Percentiles rank a stretch among this genome's conserved stretches.
Conservation (phyloP, 1,139 yeast genomes). For the Torulaspora globosa region DNA sequence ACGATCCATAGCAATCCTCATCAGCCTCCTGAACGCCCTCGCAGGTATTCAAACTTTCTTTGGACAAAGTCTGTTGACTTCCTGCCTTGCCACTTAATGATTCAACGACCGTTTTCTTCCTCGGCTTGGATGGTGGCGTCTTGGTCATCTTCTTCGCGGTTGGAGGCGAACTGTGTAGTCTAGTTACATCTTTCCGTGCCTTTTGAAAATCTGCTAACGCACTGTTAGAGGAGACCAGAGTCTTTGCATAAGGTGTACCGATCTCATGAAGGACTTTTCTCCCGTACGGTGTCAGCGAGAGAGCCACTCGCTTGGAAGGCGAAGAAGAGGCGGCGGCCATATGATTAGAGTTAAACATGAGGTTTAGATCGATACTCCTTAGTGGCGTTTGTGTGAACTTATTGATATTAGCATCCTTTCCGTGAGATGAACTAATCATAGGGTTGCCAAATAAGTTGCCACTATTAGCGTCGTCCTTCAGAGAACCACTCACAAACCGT, state of each 20-base stretch:
- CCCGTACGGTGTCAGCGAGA: conserved; percentile 35
- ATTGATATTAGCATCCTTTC: conserved; percentile 3
- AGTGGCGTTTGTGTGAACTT: conserved; percentile 27
- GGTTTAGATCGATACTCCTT: conserved; percentile 33
- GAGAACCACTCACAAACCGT: conserved; percentile 25
- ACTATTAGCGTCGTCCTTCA: conserved; percentile 9
- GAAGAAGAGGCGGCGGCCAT: conserved; percentile 27
- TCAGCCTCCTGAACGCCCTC: conserved; percentile 8
- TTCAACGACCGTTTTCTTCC: not conserved
- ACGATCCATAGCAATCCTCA: conserved; percentile 31
- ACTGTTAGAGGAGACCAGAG: conserved; percentile 30
- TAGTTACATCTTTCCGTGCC: conserved; percentile 31
- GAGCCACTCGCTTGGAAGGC: conserved; percentile 30
- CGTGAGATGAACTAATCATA: conserved; percentile 9
- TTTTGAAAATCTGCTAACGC: conserved; percentile 36
- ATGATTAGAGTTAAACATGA: conserved; percentile 31
- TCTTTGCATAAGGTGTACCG: conserved; percentile 32
- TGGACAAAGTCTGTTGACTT: conserved; percentile 2
- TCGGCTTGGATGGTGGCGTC: conserved; percentile 13
- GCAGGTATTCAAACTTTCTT: not conserved
- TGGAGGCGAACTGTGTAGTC: conserved; percentile 17
- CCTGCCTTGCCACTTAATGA: not conserved
- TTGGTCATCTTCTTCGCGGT: conserved; percentile 12
- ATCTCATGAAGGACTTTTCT: conserved; percentile 31
- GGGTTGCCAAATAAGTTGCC: conserved; percentile 15